Percentiles rank a stretch among this genome's conserved stretches.
Evolutionary conservation across 768 basidiomycete genomes (phyloP).

Genomic region (Trametes punicea): DNA sequence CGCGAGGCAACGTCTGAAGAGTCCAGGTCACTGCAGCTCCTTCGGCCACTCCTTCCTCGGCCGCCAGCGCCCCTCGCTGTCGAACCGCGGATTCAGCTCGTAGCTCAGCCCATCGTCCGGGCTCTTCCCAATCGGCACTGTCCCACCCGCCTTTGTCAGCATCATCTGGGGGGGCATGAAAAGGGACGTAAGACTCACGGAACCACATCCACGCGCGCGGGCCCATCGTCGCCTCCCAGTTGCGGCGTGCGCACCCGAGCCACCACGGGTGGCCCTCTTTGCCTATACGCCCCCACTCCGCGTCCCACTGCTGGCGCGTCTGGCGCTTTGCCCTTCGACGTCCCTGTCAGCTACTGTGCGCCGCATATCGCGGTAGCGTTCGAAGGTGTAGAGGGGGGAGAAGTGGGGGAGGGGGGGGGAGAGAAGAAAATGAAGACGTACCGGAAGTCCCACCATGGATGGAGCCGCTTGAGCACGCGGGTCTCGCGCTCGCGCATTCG

Average conservation of each 20-base stretch:
- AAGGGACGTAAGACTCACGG: conserved; percentile 48
- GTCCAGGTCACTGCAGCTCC: conserved; percentile 49
- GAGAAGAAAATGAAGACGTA: conserved; percentile 33
- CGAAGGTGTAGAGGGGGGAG: too few species aligned
- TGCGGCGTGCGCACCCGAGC: conserved; percentile 54
- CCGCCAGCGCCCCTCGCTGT: conserved; percentile 61
- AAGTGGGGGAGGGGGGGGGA: neutral
- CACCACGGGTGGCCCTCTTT: conserved; percentile 89
- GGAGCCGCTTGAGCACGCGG: conserved; percentile 44
- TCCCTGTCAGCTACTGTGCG: neutral
- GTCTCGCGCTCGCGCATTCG: conserved; percentile 65
- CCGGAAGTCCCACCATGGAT: conserved; percentile 54
- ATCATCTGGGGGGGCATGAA: neutral
- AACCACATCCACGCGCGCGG: conserved; percentile 66
- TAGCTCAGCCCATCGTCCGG: conserved; percentile 60
- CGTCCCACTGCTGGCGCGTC: conserved; percentile 56
- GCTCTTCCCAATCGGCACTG: conserved; percentile 51
- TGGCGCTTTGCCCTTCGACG: conserved; percentile 46
- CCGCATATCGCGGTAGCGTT: neutral
- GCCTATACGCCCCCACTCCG: conserved; percentile 75
- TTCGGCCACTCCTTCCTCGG: conserved; percentile 69
- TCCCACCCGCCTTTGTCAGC: neutral
- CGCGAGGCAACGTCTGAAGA: too few species aligned
- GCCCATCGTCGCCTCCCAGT: conserved; percentile 88
- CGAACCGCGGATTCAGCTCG: conserved; percentile 71